phyloP scores from a whole-genome alignment of 129 eudicot species.

The Saposhnikovia divaricata region DNA sequence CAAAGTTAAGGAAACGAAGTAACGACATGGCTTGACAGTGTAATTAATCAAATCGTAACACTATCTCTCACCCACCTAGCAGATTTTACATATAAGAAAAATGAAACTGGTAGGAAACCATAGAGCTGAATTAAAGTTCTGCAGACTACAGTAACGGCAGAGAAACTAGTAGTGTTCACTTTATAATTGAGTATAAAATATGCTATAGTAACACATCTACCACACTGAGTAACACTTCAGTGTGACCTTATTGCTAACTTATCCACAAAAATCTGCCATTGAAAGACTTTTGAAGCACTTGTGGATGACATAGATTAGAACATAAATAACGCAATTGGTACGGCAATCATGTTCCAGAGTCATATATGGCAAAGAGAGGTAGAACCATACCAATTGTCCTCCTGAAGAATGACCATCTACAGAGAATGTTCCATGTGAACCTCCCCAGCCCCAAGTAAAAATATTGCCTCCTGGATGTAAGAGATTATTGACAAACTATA shows the following conservation, averaged over 20 bases:
- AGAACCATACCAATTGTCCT: conserved; percentile 80
- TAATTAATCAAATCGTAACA: not conserved
- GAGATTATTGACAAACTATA: conserved; percentile 5
- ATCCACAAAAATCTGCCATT: too few species aligned
- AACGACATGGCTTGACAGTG: not conserved
- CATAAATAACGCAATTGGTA: not conserved
- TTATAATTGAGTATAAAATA: not conserved
- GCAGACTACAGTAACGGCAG: not conserved
- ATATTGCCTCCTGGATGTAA: conserved; percentile 53
- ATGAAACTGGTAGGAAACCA: not conserved
- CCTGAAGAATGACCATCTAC: conserved; percentile 94
- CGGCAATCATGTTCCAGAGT: not conserved
- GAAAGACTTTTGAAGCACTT: not conserved
- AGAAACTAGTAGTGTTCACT: not conserved
- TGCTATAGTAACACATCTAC: not conserved
- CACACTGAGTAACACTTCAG: not conserved
- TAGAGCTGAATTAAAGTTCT: not conserved
- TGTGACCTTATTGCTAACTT: too few species aligned
- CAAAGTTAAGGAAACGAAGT: not conserved
- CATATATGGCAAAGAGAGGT: not conserved
- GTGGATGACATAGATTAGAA: not conserved
- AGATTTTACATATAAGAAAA: not conserved
- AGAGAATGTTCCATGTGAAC: conserved; percentile 80
- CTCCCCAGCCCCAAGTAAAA: conserved; percentile 99
- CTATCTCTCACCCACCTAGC: not conserved